Conservation (phyloP, 805 yeast genomes). For the Candida orba region DNA sequence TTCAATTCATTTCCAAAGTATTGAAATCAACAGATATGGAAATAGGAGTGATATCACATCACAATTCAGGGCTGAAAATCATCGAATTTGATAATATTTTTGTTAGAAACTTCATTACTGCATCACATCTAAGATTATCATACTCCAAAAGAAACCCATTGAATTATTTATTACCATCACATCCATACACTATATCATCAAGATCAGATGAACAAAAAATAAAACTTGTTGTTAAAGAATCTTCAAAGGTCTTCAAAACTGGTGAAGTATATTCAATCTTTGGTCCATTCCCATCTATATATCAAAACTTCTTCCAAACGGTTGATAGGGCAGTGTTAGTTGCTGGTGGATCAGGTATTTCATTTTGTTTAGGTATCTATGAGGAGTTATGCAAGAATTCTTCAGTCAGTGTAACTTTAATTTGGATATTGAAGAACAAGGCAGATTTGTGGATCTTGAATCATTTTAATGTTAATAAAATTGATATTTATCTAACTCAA, state of each 20-base stretch:
- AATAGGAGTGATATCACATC: slow-evolving; percentile 13
- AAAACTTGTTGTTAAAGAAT: slow-evolving; percentile 38
- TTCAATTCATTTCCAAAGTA: slow-evolving; percentile 32
- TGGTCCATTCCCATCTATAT: slow-evolving; percentile 39
- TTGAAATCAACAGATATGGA: slow-evolving; percentile 13
- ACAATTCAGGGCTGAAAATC: slow-evolving; percentile 18
- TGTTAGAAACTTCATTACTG: slow-evolving; percentile 33
- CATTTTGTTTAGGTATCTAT: slow-evolving; percentile 51
- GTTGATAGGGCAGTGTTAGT: slow-evolving; percentile 46
- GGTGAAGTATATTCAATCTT: slow-evolving; percentile 31
- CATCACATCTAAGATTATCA: slow-evolving; percentile 51
- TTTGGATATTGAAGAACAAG: slow-evolving; percentile 48
- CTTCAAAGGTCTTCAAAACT: slow-evolving; percentile 28
- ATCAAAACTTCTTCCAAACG: slow-evolving; percentile 36
- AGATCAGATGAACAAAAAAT: slow-evolving; percentile 31
- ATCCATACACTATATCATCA: slow-evolving; percentile 60
- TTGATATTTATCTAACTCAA: slow-evolving; percentile 35
- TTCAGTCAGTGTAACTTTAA: slow-evolving; percentile 29
- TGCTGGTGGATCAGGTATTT: slow-evolving; percentile 72
- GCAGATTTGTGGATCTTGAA: slow-evolving; percentile 42
- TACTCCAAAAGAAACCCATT: slow-evolving; percentile 29
- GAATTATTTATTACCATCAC: slow-evolving; percentile 50
- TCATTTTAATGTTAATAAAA: slow-evolving; percentile 28
- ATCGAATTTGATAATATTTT: slow-evolving; percentile 24
- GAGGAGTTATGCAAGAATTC: slow-evolving; percentile 29